Evolutionary conservation across 306 rosid genomes (phyloP).

Genomic region (Hippophae rhamnoides): DNA sequence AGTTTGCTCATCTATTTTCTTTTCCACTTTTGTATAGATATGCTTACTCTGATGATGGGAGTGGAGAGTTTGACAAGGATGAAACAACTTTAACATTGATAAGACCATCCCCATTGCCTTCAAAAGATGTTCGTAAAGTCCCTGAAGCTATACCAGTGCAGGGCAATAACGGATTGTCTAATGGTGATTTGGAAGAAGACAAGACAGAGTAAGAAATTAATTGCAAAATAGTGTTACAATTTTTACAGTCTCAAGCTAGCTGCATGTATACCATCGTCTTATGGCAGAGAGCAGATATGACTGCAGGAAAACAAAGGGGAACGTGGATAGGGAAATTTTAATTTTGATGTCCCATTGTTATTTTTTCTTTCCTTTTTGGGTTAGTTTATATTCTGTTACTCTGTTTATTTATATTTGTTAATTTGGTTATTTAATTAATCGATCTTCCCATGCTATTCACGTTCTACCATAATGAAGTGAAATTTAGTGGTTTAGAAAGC

Average conservation of each 20-base stretch:
- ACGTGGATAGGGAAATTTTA: no score
- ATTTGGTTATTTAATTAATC: no score
- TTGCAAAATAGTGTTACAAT: slow-evolving; percentile 17
- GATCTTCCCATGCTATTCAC: no score
- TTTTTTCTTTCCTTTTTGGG: background rate
- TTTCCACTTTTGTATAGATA: slow-evolving; percentile 36
- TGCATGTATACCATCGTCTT: background rate
- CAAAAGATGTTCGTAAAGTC: slow-evolving; percentile 47
- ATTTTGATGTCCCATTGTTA: no score
- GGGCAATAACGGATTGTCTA: slow-evolving; percentile 32
- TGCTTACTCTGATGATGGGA: slow-evolving; percentile 57
- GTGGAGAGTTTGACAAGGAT: slow-evolving; percentile 77
- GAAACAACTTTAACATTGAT: slow-evolving; percentile 68
- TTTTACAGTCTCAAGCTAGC: slow-evolving; percentile 17
- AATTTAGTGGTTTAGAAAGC: no score
- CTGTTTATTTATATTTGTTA: no score
- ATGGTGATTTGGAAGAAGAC: slow-evolving; percentile 75
- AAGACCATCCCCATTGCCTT: slow-evolving; percentile 59
- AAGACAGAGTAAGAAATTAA: slow-evolving; percentile 52
- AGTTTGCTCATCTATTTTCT: background rate
- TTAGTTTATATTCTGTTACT: no score
- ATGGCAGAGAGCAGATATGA: no score
- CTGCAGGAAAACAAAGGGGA: no score
- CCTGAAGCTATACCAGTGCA: slow-evolving; percentile 39
- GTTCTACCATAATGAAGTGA: no score